phyloP scores from a whole-genome alignment of 345 rosid species.

The Hypericum androsaemum region DNA sequence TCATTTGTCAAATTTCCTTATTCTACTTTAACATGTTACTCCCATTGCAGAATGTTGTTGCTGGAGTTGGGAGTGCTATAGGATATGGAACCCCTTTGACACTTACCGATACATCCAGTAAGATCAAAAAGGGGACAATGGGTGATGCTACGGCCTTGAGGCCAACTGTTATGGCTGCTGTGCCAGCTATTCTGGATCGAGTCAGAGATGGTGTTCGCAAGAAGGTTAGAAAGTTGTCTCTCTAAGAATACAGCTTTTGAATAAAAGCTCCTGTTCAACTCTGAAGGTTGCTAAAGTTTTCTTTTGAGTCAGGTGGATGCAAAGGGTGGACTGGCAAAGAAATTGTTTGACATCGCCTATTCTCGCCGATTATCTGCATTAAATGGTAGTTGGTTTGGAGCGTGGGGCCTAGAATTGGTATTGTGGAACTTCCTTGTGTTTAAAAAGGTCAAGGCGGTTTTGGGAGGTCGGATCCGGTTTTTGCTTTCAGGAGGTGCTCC shows the following conservation, averaged over 20 bases:
- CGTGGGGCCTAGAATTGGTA: slow-evolving; percentile 80
- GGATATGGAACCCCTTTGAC: slow-evolving; percentile 96
- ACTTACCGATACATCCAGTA: slow-evolving; percentile 89
- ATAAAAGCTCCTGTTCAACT: neutral
- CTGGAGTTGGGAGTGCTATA: slow-evolving; percentile 83
- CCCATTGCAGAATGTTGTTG: slow-evolving; percentile 50
- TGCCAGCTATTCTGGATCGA: slow-evolving; percentile 98
- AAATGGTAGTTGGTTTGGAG: slow-evolving; percentile 96
- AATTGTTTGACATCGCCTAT: slow-evolving; percentile 82
- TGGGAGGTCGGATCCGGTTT: slow-evolving; percentile 89
- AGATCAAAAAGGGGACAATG: slow-evolving; percentile 78
- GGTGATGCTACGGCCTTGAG: slow-evolving; percentile 77
- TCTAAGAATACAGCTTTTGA: neutral
- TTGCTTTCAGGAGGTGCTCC: slow-evolving; percentile 99
- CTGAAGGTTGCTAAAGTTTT: slow-evolving; percentile 8
- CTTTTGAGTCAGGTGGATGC: slow-evolving; percentile 55
- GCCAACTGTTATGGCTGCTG: slow-evolving; percentile 95
- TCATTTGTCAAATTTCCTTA: neutral
- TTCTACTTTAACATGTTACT: neutral
- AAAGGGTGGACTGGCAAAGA: slow-evolving; percentile 74
- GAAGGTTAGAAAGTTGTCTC: slow-evolving; percentile 42
- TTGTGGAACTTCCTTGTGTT: slow-evolving; percentile 86
- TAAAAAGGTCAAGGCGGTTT: slow-evolving; percentile 64
- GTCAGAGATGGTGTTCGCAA: slow-evolving; percentile 93
- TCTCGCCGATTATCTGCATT: slow-evolving; percentile 79